Percentiles rank a stretch among this genome's conserved stretches.
Evolutionary conservation across 2,329 filamentous ascomycete genomes (phyloP).

Genomic region (Trichoderma semiorbis): DNA sequence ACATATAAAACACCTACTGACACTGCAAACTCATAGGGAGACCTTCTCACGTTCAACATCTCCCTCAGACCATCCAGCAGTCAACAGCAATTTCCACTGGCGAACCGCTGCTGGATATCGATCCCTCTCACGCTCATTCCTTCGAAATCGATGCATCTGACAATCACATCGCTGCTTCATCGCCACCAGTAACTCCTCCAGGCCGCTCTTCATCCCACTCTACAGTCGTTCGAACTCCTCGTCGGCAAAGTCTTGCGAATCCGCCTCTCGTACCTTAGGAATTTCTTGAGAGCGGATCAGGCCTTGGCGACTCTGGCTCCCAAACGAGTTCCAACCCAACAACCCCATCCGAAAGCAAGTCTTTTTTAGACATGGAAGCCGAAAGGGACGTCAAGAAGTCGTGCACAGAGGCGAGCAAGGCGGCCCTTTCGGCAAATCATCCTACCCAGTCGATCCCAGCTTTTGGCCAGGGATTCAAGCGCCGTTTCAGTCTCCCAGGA

Average conservation of each 20-base stretch:
- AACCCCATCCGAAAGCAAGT: background rate
- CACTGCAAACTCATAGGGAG: background rate
- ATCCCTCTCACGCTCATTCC: background rate
- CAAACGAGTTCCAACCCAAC: background rate
- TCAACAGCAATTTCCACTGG: background rate
- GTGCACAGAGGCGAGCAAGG: constrained; percentile 8
- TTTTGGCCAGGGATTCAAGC: background rate
- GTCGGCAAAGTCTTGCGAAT: constrained; percentile 25
- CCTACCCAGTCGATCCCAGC: constrained; percentile 3
- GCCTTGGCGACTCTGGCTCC: constrained; percentile 24
- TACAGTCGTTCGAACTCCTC: constrained; percentile 39
- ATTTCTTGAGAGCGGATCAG: constrained; percentile 33
- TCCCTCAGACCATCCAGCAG: background rate
- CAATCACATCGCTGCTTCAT: background rate
- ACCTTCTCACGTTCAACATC: background rate
- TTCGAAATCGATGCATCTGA: background rate
- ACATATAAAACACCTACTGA: background rate
- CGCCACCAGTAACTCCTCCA: background rate
- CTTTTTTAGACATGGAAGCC: constrained; percentile 38
- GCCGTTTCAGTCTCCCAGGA: background rate
- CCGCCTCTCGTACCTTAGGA: constrained; percentile 28
- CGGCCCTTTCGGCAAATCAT: background rate
- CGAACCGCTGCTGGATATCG: background rate
- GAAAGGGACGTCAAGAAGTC: constrained; percentile 19
- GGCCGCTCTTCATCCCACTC: constrained; percentile 27